Evolutionary conservation across 2,329 filamentous ascomycete species (phyloP).

Genomic region (Ophiosphaerella narmari): DNA sequence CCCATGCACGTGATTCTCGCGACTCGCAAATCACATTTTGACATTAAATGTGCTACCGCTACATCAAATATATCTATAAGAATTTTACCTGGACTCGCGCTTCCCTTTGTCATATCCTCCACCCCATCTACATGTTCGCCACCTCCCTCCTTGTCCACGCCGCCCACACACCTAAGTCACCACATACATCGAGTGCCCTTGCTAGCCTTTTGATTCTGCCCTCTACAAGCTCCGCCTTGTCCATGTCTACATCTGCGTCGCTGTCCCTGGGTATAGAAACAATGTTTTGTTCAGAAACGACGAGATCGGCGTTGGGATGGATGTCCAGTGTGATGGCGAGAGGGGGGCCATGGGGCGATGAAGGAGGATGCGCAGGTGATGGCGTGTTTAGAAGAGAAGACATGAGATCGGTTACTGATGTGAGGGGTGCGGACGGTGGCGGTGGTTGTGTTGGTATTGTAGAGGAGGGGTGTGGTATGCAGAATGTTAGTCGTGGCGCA

Average conservation of each 20-base stretch:
- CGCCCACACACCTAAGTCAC: conserved; percentile 57
- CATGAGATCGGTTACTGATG: conserved; percentile 9
- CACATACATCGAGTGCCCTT: conserved; percentile 52
- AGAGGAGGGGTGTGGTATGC: conserved; percentile 36
- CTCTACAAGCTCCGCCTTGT: conserved; percentile 27
- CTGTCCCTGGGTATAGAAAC: conserved; percentile 30
- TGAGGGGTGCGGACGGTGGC: conserved; percentile 2
- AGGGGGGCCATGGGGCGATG: conserved; percentile 47
- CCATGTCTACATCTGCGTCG: conserved; percentile 32
- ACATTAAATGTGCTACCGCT: too few relatives aligned
- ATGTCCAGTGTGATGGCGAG: conserved; percentile 63
- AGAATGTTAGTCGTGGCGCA: conserved; percentile 35
- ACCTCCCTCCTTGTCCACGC: conserved; percentile 52
- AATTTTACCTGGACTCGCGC: too few relatives aligned
- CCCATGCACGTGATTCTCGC: too few relatives aligned
- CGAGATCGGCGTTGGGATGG: conserved; percentile 62
- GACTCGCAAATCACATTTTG: too few relatives aligned
- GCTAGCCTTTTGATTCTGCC: conserved; percentile 43
- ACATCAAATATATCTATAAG: too few relatives aligned
- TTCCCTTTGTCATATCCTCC: background rate
- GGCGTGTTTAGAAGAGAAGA: conserved; percentile 13
- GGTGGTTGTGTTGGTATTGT: background rate
- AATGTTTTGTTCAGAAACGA: conserved; percentile 64
- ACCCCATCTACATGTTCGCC: background rate
- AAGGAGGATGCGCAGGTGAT: background rate